Evolutionary conservation across 495 filamentous ascomycete species (phyloP).

Genomic region (Daldinia caldariorum): DNA sequence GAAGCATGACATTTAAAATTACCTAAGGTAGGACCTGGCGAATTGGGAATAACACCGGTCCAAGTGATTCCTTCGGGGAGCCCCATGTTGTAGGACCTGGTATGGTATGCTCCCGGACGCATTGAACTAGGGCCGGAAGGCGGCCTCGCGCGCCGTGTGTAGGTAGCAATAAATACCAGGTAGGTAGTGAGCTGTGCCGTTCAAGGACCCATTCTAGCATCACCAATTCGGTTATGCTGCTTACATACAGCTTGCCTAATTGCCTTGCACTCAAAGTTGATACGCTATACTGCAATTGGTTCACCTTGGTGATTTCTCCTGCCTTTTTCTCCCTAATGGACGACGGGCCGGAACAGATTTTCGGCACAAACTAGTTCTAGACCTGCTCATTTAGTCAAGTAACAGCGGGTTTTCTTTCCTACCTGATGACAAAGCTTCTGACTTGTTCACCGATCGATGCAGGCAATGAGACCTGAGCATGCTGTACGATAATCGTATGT

Average conservation of each 20-base stretch:
- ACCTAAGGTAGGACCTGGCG: neutral
- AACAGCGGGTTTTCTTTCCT: neutral
- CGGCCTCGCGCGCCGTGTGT: neutral
- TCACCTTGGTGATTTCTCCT: neutral
- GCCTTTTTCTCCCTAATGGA: neutral
- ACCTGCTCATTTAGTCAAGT: neutral
- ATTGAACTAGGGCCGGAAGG: neutral
- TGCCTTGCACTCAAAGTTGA: neutral
- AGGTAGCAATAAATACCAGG: too few relatives aligned
- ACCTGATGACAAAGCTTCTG: conserved; percentile 1
- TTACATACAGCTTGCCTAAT: neutral
- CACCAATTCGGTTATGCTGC: neutral
- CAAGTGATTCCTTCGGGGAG: neutral
- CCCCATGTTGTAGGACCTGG: neutral
- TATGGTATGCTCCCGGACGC: neutral
- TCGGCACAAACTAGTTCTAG: neutral
- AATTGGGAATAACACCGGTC: neutral
- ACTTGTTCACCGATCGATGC: neutral
- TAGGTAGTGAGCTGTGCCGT: neutral
- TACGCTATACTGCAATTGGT: neutral
- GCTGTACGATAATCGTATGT: neutral
- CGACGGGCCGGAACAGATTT: neutral
- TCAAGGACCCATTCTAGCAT: neutral
- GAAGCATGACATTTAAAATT: too few relatives aligned
- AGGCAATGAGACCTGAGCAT: neutral